A percentile compares a stretch with the other conserved stretches of the same genome.
These are phyloP conservation scores for Jimgerdemannia lactiflua DNA, from an alignment of 192 early-diverging fungal species.

Conservation along the genomic window DNA sequence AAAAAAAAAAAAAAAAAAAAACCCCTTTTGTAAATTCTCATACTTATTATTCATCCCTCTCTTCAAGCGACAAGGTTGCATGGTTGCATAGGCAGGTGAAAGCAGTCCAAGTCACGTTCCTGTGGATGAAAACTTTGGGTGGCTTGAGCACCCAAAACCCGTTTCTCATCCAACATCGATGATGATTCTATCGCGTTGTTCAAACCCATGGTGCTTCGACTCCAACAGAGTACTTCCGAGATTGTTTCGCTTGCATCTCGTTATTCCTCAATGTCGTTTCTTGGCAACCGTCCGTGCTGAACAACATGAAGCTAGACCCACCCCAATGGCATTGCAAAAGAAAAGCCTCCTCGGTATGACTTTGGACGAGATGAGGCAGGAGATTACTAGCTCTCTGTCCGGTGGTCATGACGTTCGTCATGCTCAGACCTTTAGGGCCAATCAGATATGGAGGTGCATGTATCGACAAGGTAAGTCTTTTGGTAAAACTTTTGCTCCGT, in stretches of 20 bases:
- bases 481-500: neutral
- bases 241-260: neutral
- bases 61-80: no score
- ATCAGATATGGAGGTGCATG: conserved; percentile 42
- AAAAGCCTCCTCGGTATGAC: conserved; percentile 46
- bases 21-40: no score
- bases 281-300: neutral
- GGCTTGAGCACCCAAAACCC: neutral
- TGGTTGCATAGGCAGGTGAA: no score
- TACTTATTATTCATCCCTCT: no score
- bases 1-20: no score
- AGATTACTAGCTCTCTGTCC: conserved; percentile 7
- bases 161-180: neutral
- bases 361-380: conserved; percentile 23
- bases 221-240: neutral
- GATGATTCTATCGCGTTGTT: neutral
- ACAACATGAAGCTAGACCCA: neutral
- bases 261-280: neutral
- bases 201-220: neutral
- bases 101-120: neutral
- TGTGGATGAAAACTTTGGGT: neutral
- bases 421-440: conserved; percentile 28
- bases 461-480: conserved; percentile 32
- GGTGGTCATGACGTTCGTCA: neutral
- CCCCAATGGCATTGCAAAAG: conserved; percentile 2